Evolutionary conservation across 176 grass and related monocot species (phyloP).

Genomic region (Oryza australiensis): DNA sequence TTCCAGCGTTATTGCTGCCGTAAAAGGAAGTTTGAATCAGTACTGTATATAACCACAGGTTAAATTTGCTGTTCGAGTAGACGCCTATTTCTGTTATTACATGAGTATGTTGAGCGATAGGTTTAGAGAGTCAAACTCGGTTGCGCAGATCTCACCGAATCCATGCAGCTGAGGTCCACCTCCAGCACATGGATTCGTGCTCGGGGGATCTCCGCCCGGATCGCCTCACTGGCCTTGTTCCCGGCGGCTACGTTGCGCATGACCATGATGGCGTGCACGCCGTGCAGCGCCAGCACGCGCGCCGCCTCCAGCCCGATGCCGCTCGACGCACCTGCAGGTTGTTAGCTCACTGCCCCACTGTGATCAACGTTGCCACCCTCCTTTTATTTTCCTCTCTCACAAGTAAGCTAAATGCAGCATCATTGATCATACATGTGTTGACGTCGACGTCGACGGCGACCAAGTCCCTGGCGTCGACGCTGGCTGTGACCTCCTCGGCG

Average conservation of each 20-base stretch:
- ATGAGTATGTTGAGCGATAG: constrained; percentile 67
- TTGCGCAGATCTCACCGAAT: constrained; percentile 58
- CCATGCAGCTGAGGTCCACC: constrained; percentile 75
- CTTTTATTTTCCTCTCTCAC: no score
- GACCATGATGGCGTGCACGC: constrained; percentile 62
- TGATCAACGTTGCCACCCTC: neutral
- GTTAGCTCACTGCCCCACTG: neutral
- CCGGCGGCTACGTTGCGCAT: constrained; percentile 54
- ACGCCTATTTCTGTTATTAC: constrained; percentile 19
- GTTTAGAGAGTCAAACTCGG: constrained; percentile 47
- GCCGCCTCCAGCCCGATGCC: constrained; percentile 70
- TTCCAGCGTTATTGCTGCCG: constrained; percentile 47
- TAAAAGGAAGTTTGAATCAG: neutral
- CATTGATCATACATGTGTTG: constrained; percentile 36
- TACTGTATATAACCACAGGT: neutral
- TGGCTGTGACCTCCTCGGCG: constrained; percentile 60
- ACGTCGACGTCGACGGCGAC: constrained; percentile 58
- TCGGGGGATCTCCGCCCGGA: constrained; percentile 32
- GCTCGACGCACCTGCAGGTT: constrained; percentile 61
- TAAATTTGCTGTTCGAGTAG: no score
- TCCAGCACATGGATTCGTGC: constrained; percentile 56
- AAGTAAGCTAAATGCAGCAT: no score
- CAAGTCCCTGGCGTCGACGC: constrained; percentile 47
- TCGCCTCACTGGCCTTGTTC: constrained; percentile 35
- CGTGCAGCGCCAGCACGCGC: constrained; percentile 57